These are phyloP conservation scores for Coemansia sp. DNA, from an alignment of 192 early-diverging fungal genomes.

Conservation along the genomic window DNA sequence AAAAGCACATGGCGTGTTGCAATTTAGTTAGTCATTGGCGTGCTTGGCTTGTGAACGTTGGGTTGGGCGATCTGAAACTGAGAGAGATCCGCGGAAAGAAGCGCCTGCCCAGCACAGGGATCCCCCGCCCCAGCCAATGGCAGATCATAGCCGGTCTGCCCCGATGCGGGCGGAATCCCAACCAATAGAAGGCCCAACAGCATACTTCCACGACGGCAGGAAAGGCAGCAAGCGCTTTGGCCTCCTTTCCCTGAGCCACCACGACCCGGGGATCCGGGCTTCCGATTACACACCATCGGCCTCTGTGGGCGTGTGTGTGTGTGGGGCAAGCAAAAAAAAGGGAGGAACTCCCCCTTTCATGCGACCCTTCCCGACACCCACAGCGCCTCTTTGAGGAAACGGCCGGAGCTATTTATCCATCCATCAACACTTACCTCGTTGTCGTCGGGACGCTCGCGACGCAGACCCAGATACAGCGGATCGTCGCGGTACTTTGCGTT, in stretches of 20 bases:
- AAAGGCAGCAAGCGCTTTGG: neutral
- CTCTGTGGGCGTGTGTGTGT: neutral
- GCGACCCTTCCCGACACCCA: neutral
- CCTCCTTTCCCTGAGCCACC: neutral
- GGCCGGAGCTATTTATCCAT: neutral
- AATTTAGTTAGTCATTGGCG: neutral
- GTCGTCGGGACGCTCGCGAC: constrained; percentile 64
- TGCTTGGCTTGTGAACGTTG: neutral
- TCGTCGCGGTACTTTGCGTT: constrained; percentile 78
- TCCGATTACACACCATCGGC: neutral
- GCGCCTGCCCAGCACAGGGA: no score
- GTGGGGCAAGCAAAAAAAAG: no score
- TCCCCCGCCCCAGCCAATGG: no score
- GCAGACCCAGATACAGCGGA: constrained; percentile 85
- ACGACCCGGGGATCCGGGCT: neutral
- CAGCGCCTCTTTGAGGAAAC: neutral
- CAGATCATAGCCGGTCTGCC: no score
- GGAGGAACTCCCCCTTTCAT: no score
- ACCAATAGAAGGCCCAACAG: no score
- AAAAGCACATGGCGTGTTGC: neutral
- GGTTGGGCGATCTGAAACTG: no score
- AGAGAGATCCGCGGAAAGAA: no score
- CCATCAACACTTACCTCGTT: constrained; percentile 42
- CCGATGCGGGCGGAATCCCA: no score
- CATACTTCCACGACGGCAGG: constrained; percentile 1